Evolutionary conservation across 768 basidiomycete species (phyloP).

Genomic region (Lactarius tabidus): DNA sequence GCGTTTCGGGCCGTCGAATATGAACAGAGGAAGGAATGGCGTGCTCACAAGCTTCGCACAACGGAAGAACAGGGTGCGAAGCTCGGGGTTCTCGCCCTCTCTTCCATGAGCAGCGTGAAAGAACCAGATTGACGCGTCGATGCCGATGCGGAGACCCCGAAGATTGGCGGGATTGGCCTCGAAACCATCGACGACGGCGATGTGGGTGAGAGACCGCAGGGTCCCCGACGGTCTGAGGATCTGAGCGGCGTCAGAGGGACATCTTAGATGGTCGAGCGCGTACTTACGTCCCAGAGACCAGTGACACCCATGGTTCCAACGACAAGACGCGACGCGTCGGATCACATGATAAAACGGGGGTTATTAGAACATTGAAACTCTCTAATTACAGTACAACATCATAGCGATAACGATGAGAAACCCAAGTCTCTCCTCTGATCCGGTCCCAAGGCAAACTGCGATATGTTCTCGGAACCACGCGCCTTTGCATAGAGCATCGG

Average conservation of each 20-base stretch:
- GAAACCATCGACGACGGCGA: conserved; percentile 75
- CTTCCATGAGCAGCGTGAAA: conserved; percentile 70
- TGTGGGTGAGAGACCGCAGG: conserved; percentile 68
- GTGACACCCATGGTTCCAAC: conserved; percentile 17
- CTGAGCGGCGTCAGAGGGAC: conserved; percentile 33
- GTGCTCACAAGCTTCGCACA: conserved; percentile 72
- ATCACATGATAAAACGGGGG: background rate
- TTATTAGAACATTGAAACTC: too few relatives aligned
- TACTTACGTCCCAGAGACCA: conserved; percentile 26
- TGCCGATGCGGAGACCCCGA: conserved; percentile 78
- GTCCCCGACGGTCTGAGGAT: conserved; percentile 68
- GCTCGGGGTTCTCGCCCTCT: conserved; percentile 84
- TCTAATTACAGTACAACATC: too few relatives aligned
- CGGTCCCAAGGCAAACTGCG: conserved; percentile 43
- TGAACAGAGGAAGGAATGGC: conserved; percentile 84
- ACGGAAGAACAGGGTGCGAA: conserved; percentile 81
- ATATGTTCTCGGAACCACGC: conserved; percentile 69
- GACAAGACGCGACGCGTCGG: background rate
- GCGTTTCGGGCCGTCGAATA: conserved; percentile 86
- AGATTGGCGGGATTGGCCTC: conserved; percentile 56
- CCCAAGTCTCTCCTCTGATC: too few relatives aligned
- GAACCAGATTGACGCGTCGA: conserved; percentile 83
- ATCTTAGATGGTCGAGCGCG: conserved; percentile 26
- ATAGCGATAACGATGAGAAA: too few relatives aligned
- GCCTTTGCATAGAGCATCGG: conserved; percentile 30